These are phyloP conservation scores for Coemansia sp. DNA, from an alignment of 192 early-diverging fungal species.

Conservation along the genomic window DNA sequence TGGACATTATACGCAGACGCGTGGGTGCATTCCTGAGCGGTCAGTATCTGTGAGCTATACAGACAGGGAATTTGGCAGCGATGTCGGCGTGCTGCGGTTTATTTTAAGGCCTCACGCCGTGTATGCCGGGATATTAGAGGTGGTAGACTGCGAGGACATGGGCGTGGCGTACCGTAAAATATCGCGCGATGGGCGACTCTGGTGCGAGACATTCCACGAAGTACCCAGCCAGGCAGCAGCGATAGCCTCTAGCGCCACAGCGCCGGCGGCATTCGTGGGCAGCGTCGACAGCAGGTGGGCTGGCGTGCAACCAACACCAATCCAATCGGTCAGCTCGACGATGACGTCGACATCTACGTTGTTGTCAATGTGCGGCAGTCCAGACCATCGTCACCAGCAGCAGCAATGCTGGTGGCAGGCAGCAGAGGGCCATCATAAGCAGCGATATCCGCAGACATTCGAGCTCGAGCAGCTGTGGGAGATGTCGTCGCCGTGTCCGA, in stretches of 20 bases:
- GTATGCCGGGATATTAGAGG: constrained; percentile 30
- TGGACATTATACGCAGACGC: neutral
- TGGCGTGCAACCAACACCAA: neutral
- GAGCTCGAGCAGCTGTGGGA: constrained; percentile 42
- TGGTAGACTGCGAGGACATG: constrained; percentile 25
- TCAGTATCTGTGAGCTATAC: neutral
- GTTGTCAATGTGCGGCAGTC: neutral
- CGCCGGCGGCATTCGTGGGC: neutral
- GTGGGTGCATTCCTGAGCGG: neutral
- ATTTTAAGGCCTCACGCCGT: constrained; percentile 23
- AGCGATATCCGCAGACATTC: constrained; percentile 18
- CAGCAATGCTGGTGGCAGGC: neutral
- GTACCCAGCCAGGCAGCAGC: neutral
- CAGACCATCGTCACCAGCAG: neutral
- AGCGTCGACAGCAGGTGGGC: neutral
- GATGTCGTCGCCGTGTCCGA: constrained; percentile 47
- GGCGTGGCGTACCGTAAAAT: constrained; percentile 39
- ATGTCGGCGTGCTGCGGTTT: constrained; percentile 18
- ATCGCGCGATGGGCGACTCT: constrained; percentile 16
- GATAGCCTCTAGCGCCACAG: neutral
- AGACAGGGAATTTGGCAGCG: neutral
- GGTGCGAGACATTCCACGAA: constrained; percentile 51
- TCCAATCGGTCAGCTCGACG: neutral
- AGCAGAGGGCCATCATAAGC: constrained; percentile 1
- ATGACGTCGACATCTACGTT: neutral